Evolutionary conservation across 2,329 filamentous ascomycete species (phyloP).

Genomic region (Pseudofabraea citricarpa): DNA sequence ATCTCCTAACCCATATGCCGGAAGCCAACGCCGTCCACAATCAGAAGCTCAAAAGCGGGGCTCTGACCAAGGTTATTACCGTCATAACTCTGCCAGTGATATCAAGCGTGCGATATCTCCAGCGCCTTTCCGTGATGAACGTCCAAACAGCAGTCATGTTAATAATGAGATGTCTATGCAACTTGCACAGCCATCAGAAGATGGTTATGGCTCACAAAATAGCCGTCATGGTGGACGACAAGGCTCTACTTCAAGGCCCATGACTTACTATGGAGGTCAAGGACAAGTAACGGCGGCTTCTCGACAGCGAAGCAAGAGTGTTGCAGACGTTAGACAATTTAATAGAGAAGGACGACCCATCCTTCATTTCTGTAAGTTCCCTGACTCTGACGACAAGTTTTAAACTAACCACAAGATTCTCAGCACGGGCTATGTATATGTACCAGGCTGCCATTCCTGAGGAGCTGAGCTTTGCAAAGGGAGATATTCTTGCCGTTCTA

Average conservation of each 20-base stretch:
- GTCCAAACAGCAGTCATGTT: slow-evolving; percentile 41
- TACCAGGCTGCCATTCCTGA: slow-evolving; percentile 94
- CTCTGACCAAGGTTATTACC: slow-evolving; percentile 46
- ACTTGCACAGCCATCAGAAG: slow-evolving; percentile 49
- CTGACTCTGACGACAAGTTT: not conserved
- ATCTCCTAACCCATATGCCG: slow-evolving; percentile 61
- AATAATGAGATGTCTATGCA: slow-evolving; percentile 58
- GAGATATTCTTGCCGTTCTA: slow-evolving; percentile 83
- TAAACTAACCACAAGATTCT: slow-evolving; percentile 17
- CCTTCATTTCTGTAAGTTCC: slow-evolving; percentile 82
- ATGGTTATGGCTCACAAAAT: slow-evolving; percentile 54
- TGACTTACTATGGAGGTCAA: slow-evolving; percentile 50
- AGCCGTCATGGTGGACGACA: slow-evolving; percentile 44
- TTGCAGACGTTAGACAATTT: slow-evolving; percentile 76
- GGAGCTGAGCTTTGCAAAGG: slow-evolving; percentile 88
- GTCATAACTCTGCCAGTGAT: slow-evolving; percentile 42
- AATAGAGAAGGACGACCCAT: slow-evolving; percentile 84
- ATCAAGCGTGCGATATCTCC: slow-evolving; percentile 42
- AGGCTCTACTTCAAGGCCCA: slow-evolving; percentile 42
- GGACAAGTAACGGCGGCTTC: slow-evolving; percentile 32
- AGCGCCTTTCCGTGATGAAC: slow-evolving; percentile 33
- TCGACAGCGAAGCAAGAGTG: slow-evolving; percentile 69
- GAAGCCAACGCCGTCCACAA: slow-evolving; percentile 26
- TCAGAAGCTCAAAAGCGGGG: slow-evolving; percentile 35
- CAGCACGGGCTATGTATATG: slow-evolving; percentile 89